Evolutionary conservation across 306 rosid genomes (phyloP).

Genomic region (Coriaria nepalensis): DNA sequence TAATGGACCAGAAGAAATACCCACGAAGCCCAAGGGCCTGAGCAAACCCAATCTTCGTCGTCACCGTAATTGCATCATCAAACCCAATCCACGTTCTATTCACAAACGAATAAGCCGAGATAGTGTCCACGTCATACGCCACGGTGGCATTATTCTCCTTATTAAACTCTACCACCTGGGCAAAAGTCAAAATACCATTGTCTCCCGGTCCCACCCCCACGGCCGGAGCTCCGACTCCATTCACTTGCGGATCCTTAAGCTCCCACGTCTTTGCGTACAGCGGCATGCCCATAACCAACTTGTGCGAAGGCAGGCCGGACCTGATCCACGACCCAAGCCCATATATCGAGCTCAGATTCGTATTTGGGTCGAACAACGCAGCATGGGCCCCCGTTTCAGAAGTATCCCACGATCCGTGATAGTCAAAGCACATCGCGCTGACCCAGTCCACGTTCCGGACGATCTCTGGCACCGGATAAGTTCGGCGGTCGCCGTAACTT

Average conservation of each 20-base stretch:
- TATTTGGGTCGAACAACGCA: slow-evolving; percentile 32
- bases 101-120: slow-evolving; percentile 19
- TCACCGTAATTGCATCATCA: slow-evolving; percentile 25
- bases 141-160: slow-evolving; percentile 1
- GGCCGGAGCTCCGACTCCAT: slow-evolving; percentile 29
- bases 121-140: slow-evolving; percentile 24
- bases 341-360: slow-evolving; percentile 15
- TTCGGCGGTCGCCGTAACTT: slow-evolving; percentile 2
- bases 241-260: slow-evolving; percentile 22
- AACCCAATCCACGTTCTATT: slow-evolving; percentile 43
- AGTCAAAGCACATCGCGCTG: slow-evolving; percentile 50
- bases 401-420: slow-evolving; percentile 37
- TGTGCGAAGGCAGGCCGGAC: slow-evolving; percentile 22
- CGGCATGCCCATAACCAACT: slow-evolving; percentile 54
- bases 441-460: slow-evolving; percentile 41
- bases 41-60: slow-evolving; percentile 43
- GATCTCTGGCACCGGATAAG: slow-evolving; percentile 30
- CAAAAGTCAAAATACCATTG: slow-evolving; percentile 17
- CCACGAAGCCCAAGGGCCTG: slow-evolving; percentile 59
- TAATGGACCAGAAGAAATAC: slow-evolving; percentile 71
- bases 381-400: slow-evolving; percentile 16
- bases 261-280: slow-evolving; percentile 53
- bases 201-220: slow-evolving; percentile 43
- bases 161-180: slow-evolving; percentile 14
- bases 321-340: slow-evolving; percentile 59